Conservation (phyloP, 2,329 filamentous ascomycete genomes). For the Fusarium tricinctum region DNA sequence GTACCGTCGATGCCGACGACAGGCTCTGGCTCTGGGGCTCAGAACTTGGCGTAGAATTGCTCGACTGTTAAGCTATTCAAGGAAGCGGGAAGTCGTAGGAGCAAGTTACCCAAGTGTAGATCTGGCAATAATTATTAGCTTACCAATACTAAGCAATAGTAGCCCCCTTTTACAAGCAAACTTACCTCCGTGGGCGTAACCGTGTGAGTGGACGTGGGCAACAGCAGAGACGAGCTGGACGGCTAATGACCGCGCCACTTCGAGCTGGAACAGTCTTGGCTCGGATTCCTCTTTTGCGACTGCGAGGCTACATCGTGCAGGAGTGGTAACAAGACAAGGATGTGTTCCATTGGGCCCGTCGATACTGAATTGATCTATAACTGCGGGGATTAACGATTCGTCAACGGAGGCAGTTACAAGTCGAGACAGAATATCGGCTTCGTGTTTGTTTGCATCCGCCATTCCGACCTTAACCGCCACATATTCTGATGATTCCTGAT, state of each 20-base stretch:
- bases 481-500: constrained; percentile 44
- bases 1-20: constrained; percentile 40
- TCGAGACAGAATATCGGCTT: constrained; percentile 47
- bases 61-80: constrained; percentile 44
- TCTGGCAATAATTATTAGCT: constrained; percentile 29
- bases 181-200: constrained; percentile 53
- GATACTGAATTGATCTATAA: constrained; percentile 48
- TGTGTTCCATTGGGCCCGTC: constrained; percentile 51
- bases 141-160: too few relatives aligned
- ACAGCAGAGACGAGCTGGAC: constrained; percentile 52
- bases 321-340: constrained; percentile 47
- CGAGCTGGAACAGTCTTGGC: constrained; percentile 45
- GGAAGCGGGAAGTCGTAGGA: constrained; percentile 46
- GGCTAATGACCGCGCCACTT: constrained; percentile 49
- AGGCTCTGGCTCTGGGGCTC: constrained; percentile 43
- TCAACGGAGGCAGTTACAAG: background rate
- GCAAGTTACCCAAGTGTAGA: constrained; percentile 55
- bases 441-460: constrained; percentile 42
- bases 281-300: constrained; percentile 39
- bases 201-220: constrained; percentile 48
- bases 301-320: constrained; percentile 48
- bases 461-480: constrained; percentile 55
- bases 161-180: background rate
- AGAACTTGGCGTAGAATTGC: constrained; percentile 48
- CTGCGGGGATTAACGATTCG: constrained; percentile 26